Evolutionary conservation across 2,329 filamentous ascomycete species (phyloP), one percentile per base, ranked within the genome.

Genomic region (Penicillium sp.): DNA sequence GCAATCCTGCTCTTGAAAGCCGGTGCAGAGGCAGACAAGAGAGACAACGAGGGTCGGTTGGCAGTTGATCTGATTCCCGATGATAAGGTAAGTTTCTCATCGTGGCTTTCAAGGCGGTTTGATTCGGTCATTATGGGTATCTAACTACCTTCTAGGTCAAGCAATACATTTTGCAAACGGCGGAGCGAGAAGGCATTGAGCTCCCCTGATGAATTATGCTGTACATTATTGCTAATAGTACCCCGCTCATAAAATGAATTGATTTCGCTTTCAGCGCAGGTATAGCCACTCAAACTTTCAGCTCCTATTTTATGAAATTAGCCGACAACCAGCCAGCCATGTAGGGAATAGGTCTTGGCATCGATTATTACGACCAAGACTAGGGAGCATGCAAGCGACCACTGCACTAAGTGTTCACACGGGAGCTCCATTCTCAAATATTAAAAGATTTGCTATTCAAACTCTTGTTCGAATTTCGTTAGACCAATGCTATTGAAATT

Each of bases 51-150:
- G 58, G 92, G 89, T 1, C 80, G 78, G 60, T 68, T 91, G 53
- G 85, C 94, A 7, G 81, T 97, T 55, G 88, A 96, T 60, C 77
- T 96, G 53, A 91, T 90, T 11, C 94, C 94, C 1, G 92, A 97
- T 76, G 84, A 82, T 53, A 93, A 93, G 79, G 90, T 92, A 73
- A 60, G 80, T 76, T 4, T 22, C 9, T 18, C 6, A 22, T 14
- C 2, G 9, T 22, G 14, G 31, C 15, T 35, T 1, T n/a, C n/a
- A n/a, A 35, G 8, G 20, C 29, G 14, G 5, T 5, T 6, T 49
- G 9, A n/a, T 29, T 5, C 7, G 33, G 31, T 6, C 25, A n/a
- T 49, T 18, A 11, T 43, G 37, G 18, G 41, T 18, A 14, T 49
- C 15, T 45, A 18, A 50, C 2, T 45, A 42, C 22, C 27, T 44